Base-by-base conservation (phyloP, 1,284 basidiomycete species). In the Wallemia mellicola region DNA sequence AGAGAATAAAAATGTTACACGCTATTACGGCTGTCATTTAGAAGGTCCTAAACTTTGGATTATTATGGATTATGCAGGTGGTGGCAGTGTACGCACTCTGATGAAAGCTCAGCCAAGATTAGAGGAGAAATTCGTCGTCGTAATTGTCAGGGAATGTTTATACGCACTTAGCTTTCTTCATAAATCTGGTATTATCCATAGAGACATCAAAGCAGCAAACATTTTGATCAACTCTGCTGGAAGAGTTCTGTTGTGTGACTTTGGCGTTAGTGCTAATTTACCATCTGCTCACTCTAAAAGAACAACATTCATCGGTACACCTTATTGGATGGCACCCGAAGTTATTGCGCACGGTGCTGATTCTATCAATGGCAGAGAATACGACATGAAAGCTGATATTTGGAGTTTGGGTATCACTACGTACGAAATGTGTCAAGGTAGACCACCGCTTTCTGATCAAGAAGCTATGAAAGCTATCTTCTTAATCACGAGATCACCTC, bases 311-410 rank as follows among this genome's bases (percentile, higher is more conserved):
- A 86, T 91, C 62, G 92, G 92, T 1, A 96, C 92, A 0, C 91
- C 89, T 0, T 87, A 92, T 68, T 96, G 91, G 91, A 96, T 96
- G 92, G 91, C 91, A 0, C 91, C 91, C 0, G 92, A 96, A 70
- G 88, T 96, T 2, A 85, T 92, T 19, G 83, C 87, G 62, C 80
- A 82, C 38, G 80, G 83, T 82, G 55, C 69, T 71, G 62, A 68
- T 74, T 66, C 62, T 73, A 71, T 68, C 75, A 67, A 61, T 70
- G 71, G 64, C 63, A 73, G 71, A 70, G 68, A 72, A 64, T 98
- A 98, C 69, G 91, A 96, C 66, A 82, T 83, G 28, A 87, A 88
- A 67, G 92, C 91, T 2, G 92, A 96, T 67, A 87, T 96, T 58
- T 96, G 91, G 91, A 89, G 86, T 65, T 71, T 96, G 61, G 91